Evolutionary conservation across 1,284 basidiomycete species (phyloP), one percentile per base, ranked within the genome.

Genomic region (Irpex sp.): DNA sequence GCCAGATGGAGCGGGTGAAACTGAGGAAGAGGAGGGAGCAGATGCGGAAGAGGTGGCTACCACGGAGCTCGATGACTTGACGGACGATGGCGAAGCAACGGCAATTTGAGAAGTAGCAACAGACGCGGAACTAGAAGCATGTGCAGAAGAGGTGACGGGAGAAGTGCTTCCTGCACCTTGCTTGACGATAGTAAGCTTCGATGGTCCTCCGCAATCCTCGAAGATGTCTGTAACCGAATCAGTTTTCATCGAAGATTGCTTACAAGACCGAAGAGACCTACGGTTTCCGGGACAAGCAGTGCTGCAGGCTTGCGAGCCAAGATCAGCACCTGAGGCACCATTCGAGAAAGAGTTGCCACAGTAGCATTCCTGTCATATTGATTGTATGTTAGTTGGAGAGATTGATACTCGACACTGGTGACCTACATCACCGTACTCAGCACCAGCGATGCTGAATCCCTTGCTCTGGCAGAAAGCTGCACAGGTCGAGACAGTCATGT

Each of bases 161-260:
- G 57, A 47, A 55, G 64, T 35, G 61, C 31, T 43, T 9, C 57
- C 65, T 63, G 64, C 62, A 26, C 63, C 63, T 19, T 26, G 57
- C 57, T 61, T 36, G 13, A 72, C 56, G 33, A 71, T 64, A 26
- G 68, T 65, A 26, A 73, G 65, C 57, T 68, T 64, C 54, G 67
- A 66, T 2, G 71, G 68, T 13, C 71, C 71, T 58, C 71, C 71
- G 64, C 71, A 73, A 39, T 69, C 68, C 66, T 69, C 66, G 62
- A 63, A 66, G 33, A 55, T 53, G 47, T 61, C 63, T 59, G 37
- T 37, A 39, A 49, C 7, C 19, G n/a, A 11, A 15, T 43, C 5
- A 43, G 39, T 15, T 43, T 11, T 26, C 26, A 26, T 26, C 26
- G 26, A 26, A 26, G 26, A 26, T 26, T 26, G 26, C 26, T 26